Base-by-base conservation (phyloP, 2,329 filamentous ascomycete species). In the Claviceps sorghi region DNA sequence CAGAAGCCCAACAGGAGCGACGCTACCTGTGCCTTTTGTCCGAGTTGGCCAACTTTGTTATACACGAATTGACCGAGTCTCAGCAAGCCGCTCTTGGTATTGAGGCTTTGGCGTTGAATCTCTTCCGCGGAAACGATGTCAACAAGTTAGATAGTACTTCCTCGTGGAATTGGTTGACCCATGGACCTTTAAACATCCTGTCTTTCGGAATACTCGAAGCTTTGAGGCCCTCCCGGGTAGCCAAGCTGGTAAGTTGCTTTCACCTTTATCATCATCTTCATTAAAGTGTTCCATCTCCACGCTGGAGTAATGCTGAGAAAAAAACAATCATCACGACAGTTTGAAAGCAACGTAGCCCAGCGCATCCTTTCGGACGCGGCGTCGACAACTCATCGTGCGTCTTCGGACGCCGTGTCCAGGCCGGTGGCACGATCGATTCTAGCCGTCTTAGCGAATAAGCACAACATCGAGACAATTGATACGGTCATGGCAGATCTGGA, bases 391-490 rank as follows among this genome's bases (percentile, higher is more conserved):
- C 36, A 46, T 8, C 50, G 52, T 9, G 41, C 51, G 0, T 13
- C 48, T 3, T 50, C 36, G 1, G 56, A 56, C 34, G 21, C 54
- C 6, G 54, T 58, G 29, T 57, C 58, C 38, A 54, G 59, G 57
- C 56, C 63, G 54, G 65, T 62, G 50, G 59, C 60, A 15, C 59
- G 64, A 30, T 66, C 65, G 0, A 68, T 74, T 11, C 60, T 74
- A 11, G 65, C 68, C 2, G 63, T 70, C 3, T 57, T 75, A 30
- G 65, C 70, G 48, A 75, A 76, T 58, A 76, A 74, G 55, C 67
- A 69, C 58, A 66, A 66, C 36, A 61, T 69, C 19, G 70, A 70
- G 55, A 63, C 57, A 7, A 49, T 61, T 7, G 56, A 55, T 8
- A 53, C 55, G 6, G 54, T 69, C 4, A 58, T 67, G 40, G 17